These are phyloP conservation scores for Rhizomucor miehei DNA, from an alignment of 371 early-diverging fungal species.

Conservation along the genomic window DNA sequence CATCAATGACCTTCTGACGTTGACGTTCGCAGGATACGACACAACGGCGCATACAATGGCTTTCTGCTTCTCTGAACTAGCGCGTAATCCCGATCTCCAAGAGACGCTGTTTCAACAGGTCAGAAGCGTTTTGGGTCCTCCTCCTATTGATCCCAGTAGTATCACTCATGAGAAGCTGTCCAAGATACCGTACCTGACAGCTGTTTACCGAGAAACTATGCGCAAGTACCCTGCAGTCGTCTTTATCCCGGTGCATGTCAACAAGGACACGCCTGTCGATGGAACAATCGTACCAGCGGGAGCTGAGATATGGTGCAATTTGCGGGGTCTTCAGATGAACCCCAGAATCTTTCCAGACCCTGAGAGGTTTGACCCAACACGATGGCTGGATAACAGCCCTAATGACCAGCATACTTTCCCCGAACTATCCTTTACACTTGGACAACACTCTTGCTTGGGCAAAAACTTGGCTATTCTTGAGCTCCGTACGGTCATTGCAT, in stretches of 20 bases:
- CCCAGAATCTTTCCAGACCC: constrained; percentile 40
- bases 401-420: constrained; percentile 40
- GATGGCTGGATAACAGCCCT: constrained; percentile 29
- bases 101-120: constrained; percentile 35
- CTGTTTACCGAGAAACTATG: constrained; percentile 46
- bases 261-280: constrained; percentile 33
- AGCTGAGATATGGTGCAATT: constrained; percentile 48
- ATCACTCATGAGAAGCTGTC: constrained; percentile 42
- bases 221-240: constrained; percentile 50
- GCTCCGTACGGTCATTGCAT: constrained; percentile 40
- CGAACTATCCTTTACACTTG: constrained; percentile 43
- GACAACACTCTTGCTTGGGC: constrained; percentile 44
- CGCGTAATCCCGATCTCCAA: constrained; percentile 37
- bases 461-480: constrained; percentile 46
- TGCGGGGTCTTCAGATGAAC: constrained; percentile 50
- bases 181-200: constrained; percentile 36
- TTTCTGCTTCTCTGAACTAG: constrained; percentile 44
- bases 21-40: constrained; percentile 50
- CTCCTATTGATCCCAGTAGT: constrained; percentile 28
- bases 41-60: constrained; percentile 48
- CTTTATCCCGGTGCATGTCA: constrained; percentile 50
- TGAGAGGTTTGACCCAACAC: constrained; percentile 31
- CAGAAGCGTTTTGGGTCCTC: constrained; percentile 34
- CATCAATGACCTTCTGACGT: constrained; percentile 36
- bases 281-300: constrained; percentile 36